Evolutionary conservation across 768 basidiomycete species (phyloP), one percentile per base, ranked within the genome.

Genomic region (Brasilioporus rufonigricans): DNA sequence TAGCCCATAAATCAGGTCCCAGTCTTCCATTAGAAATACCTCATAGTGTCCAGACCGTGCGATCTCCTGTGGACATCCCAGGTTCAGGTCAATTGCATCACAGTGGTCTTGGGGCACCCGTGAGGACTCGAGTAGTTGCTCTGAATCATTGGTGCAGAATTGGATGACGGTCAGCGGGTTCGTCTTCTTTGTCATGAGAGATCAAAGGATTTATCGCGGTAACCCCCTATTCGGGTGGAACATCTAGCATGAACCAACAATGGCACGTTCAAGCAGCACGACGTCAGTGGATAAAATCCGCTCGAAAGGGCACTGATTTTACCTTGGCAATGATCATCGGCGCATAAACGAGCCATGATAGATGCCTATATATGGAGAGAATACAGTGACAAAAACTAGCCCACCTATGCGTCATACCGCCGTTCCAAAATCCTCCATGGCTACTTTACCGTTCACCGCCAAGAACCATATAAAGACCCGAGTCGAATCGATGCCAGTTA

Each of bases 261-360:
- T 39, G 5, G n/a, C 29, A 9, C 12, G n/a, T 19, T 9, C 27
- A 29, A 19, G 18, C 19, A 21, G 6, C 12, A 1, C 46, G 4
- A 19, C 21, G 23, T 57, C 26, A 40, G 45, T 18, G 38, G 21
- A 35, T 26, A 47, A 32, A 5, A 19, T 18, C 31, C n/a, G n/a
- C n/a, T n/a, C 23, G 33, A 50, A 47, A 38, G 23, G 47, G 23
- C 14, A 23, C 5, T 13, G 33, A 41, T 55, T n/a, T 64, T 45
- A 88, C 87, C 75, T 91, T 93, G 56, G 94, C 92, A 58, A 96
- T 92, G 64, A 99, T 97, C 97, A 99, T 99, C n/a, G 97, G 97
- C 0, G 95, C 94, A 67, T 97, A 98, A n/a, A 84, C 80, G 21
- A 98, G 80, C 84, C 94, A 64, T 43, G 18, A 32, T 12, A 10